phyloP scores from a whole-genome alignment of 768 basidiomycete species.

The Amanita fuliginea region DNA sequence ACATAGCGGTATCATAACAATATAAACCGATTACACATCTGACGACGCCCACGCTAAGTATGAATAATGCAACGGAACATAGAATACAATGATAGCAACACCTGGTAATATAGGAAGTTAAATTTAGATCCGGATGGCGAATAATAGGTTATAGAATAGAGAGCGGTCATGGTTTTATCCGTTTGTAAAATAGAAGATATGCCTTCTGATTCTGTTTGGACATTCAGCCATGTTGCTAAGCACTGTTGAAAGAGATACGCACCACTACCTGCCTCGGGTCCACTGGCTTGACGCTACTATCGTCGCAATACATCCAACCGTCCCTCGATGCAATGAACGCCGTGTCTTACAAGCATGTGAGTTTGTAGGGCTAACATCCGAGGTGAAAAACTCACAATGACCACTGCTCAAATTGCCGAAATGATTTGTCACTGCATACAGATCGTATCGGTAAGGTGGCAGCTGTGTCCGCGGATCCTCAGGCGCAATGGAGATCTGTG shows the following conservation, averaged over 20 bases:
- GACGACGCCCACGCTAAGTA: conserved; percentile 2
- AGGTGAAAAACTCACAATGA: conserved; percentile 61
- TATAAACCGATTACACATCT: conserved; percentile 2
- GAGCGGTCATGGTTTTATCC: conserved; percentile 34
- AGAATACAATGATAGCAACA: conserved; percentile 5
- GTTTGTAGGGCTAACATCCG: neutral
- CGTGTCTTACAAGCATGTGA: conserved; percentile 50
- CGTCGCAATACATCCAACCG: conserved; percentile 91
- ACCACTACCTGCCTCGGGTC: conserved; percentile 80
- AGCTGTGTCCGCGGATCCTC: conserved; percentile 74
- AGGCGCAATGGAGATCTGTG: conserved; percentile 26
- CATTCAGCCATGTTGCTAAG: neutral
- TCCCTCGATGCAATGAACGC: conserved; percentile 81
- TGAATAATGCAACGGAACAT: conserved; percentile 5
- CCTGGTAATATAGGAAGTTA: conserved; percentile 8
- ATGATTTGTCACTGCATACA: conserved; percentile 95
- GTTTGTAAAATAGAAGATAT: conserved; percentile 77
- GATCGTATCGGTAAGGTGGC: conserved; percentile 88
- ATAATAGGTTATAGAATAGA: conserved; percentile 8
- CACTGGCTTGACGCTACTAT: conserved; percentile 70
- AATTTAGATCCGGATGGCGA: conserved; percentile 11
- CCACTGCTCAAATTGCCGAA: conserved; percentile 90
- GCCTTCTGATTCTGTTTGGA: conserved; percentile 42
- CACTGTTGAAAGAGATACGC: conserved; percentile 14
- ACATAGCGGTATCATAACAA: conserved; percentile 25